Evolutionary conservation across 2,329 filamentous ascomycete genomes (phyloP), one percentile per base, ranked within the genome.

Genomic region (Rhynchosporium graminicola): DNA sequence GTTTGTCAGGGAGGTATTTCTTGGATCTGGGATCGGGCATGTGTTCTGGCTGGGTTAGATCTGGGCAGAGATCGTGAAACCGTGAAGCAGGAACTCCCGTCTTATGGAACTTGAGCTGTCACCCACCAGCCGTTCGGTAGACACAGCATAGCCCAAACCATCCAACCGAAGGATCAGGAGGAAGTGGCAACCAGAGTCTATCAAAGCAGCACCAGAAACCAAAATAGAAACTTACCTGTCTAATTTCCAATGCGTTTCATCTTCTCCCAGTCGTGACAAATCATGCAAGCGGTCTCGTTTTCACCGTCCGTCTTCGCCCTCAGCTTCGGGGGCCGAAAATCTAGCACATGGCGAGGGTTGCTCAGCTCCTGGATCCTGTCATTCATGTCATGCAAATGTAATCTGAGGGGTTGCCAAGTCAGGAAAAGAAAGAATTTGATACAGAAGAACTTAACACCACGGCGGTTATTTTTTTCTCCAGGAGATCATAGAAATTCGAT

Each of bases 281-380:
- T 61, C 55, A 26, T 57, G 48, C 28, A 47, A 56, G 56, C 55
- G 48, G 33, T 46, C 28, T 20, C 28, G 57, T 20, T 29, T 55
- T 12, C 13, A 43, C 31, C 48, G 50, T 51, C 28, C 45, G 46
- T 36, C 29, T 55, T 36, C 20, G 33, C 12, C 29, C 45, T 55
- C 60, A n/a, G 26, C 54, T 55, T 63, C 61, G 59, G 59, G 62
- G 62, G 62, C 62, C 57, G 59, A 56, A 57, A 20, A 20, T 9
- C 50, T 43, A 20, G 9, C 3, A 38, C 20, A 31, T 6, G 29
- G 42, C n/a, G 43, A 50, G 47, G 57, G 26, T 33, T 52, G 40
- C 46, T 52, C 58, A 56, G 59, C 59, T 56, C 8, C 6, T 15
- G n/a, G 36, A 20, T 20, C 20, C 20, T 20, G 20, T 20, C 20